These are phyloP conservation scores for Magnaporthiopsis rhizophila DNA, from an alignment of 2,329 filamentous ascomycete genomes.

Conservation along the genomic window DNA sequence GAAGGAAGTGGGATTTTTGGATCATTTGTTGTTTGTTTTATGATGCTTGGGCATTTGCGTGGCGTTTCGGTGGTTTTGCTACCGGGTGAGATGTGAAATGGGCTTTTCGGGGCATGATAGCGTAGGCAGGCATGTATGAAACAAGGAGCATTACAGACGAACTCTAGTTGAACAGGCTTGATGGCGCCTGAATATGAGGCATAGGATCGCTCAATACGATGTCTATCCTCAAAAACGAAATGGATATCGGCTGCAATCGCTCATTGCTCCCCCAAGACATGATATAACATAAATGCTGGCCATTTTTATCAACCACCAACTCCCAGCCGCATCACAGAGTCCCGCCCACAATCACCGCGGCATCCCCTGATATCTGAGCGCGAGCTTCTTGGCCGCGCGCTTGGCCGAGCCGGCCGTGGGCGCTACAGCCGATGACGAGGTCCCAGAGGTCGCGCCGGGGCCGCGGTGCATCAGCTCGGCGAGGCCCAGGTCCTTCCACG, in stretches of 20 bases:
- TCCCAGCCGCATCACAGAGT: too few relatives aligned
- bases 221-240: background rate
- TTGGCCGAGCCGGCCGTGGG: constrained; percentile 12
- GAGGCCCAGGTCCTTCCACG: constrained; percentile 75
- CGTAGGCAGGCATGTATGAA: background rate
- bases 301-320: background rate
- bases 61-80: constrained; percentile 5
- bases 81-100: background rate
- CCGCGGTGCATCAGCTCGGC: constrained; percentile 60
- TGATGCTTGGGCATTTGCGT: constrained; percentile 4
- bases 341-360: constrained; percentile 21
- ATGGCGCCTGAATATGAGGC: background rate
- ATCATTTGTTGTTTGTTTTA: background rate
- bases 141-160: background rate
- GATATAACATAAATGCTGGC: background rate
- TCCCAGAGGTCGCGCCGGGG: constrained; percentile 23
- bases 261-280: background rate
- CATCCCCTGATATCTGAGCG: constrained; percentile 20
- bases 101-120: background rate
- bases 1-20: too few relatives aligned
- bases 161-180: background rate
- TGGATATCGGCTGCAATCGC: background rate
- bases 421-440: constrained; percentile 6
- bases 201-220: background rate
- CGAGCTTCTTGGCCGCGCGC: constrained; percentile 9